Percentiles rank a stretch among this genome's conserved stretches.
Evolutionary conservation across 345 rosid species (phyloP).

Genomic region (Eutrema yunnanense): DNA sequence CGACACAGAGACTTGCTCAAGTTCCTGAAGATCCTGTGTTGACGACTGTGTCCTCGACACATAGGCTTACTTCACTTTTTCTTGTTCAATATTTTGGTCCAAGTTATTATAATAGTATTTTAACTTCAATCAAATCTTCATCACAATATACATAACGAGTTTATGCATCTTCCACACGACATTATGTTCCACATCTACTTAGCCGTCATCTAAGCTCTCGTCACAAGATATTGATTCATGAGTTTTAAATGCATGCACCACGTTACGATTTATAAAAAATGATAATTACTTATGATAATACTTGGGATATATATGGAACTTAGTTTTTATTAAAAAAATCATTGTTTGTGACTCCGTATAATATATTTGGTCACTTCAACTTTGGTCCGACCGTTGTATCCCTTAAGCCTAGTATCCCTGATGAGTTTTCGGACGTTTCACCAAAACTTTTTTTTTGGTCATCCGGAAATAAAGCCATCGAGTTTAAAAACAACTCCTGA

Average conservation of each 20-base stretch:
- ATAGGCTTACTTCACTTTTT: no score
- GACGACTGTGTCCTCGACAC: no score
- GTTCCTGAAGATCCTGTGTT: no score
- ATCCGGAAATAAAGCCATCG: no score
- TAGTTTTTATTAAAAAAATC: neutral
- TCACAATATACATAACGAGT: conserved; percentile 10
- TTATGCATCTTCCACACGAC: conserved; percentile 16
- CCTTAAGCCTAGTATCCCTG: no score
- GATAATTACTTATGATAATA: neutral
- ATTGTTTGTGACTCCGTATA: neutral
- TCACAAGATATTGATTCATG: conserved; percentile 21
- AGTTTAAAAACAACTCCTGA: no score
- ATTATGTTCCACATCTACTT: conserved; percentile 25
- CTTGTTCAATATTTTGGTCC: no score
- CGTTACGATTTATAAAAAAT: neutral
- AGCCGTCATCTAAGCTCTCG: conserved; percentile 15
- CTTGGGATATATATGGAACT: neutral
- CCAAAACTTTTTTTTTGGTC: no score
- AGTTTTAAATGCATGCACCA: conserved; percentile 22
- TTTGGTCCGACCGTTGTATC: neutral
- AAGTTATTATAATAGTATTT: conserved; percentile 10
- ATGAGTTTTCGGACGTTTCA: no score
- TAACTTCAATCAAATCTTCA: neutral
- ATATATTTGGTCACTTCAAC: neutral
- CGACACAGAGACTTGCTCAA: no score